Percentiles rank a stretch among this genome's conserved stretches.
Conservation (phyloP, 495 filamentous ascomycete genomes). For the Penicillium silybi region DNA sequence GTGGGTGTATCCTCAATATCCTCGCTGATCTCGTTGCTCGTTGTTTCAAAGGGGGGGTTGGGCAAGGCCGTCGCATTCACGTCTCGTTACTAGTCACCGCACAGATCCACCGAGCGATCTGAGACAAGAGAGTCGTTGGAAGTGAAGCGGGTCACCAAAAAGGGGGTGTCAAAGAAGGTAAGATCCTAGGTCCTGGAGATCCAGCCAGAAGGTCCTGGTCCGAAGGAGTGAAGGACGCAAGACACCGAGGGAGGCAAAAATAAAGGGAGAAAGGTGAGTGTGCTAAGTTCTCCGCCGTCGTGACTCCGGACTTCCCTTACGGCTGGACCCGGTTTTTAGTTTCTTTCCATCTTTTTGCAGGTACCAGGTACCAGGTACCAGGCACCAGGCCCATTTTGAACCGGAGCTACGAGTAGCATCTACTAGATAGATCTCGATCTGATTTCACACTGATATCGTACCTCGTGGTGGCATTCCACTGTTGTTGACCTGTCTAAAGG, state of each 20-base stretch:
- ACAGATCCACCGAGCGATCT: constrained; percentile 13
- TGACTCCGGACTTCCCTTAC: constrained; percentile 20
- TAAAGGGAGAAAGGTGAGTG: constrained; percentile 10
- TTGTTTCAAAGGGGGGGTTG: not conserved
- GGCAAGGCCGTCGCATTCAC: not conserved
- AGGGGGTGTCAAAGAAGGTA: not conserved
- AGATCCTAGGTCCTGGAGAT: constrained; percentile 1
- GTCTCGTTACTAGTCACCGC: constrained; percentile 3
- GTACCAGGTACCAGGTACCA: too few species aligned
- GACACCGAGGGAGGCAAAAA: not conserved
- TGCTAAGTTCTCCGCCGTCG: constrained; percentile 1
- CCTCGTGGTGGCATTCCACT: not conserved
- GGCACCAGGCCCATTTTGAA: not conserved
- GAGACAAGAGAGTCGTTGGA: constrained; percentile 17
- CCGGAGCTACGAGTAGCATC: not conserved
- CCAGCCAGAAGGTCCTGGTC: constrained; percentile 9
- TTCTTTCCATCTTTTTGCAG: not conserved
- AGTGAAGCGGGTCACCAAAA: not conserved
- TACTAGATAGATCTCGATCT: not conserved
- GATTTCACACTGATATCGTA: not conserved
- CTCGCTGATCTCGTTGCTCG: not conserved
- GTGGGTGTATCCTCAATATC: not conserved
- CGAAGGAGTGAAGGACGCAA: constrained; percentile 29
- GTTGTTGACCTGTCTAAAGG: not conserved
- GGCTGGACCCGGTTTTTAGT: constrained; percentile 6